phyloP scores from a whole-genome alignment of 1,284 basidiomycete genomes.

The Lignosus rhinocerotis region DNA sequence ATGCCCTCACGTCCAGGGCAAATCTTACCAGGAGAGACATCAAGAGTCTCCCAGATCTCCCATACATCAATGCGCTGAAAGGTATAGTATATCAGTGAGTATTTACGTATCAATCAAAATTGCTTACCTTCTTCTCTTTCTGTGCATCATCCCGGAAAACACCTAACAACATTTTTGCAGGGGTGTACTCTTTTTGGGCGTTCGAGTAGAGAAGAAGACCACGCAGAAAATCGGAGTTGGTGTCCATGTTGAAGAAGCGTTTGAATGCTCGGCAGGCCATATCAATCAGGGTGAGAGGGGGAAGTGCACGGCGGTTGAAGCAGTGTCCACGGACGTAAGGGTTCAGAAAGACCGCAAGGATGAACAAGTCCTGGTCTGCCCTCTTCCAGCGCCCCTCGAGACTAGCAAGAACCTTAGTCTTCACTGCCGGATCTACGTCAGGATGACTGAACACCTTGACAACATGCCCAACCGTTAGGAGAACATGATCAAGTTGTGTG shows the following conservation, averaged over 20 bases:
- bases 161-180: not conserved
- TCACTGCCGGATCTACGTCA: not conserved
- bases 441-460: not conserved
- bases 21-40: too few species aligned
- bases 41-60: too few species aligned
- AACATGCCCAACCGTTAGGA: not conserved
- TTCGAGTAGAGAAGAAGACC: not conserved
- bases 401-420: not conserved
- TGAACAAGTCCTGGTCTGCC: conserved; percentile 7
- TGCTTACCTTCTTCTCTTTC: too few species aligned
- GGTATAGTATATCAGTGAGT: too few species aligned
- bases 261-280: not conserved
- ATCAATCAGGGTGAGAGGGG: not conserved
- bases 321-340: conserved; percentile 4
- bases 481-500: not conserved
- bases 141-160: not conserved
- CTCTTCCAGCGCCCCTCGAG: conserved; percentile 5
- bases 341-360: conserved; percentile 2
- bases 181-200: not conserved
- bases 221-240: not conserved
- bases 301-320: not conserved
- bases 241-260: not conserved
- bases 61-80: too few species aligned
- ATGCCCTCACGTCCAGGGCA: too few species aligned
- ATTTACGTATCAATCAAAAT: too few species aligned